Base-by-base conservation (phyloP, 352 stramenopile genomes). In the Globisporangium okanoganense region DNA sequence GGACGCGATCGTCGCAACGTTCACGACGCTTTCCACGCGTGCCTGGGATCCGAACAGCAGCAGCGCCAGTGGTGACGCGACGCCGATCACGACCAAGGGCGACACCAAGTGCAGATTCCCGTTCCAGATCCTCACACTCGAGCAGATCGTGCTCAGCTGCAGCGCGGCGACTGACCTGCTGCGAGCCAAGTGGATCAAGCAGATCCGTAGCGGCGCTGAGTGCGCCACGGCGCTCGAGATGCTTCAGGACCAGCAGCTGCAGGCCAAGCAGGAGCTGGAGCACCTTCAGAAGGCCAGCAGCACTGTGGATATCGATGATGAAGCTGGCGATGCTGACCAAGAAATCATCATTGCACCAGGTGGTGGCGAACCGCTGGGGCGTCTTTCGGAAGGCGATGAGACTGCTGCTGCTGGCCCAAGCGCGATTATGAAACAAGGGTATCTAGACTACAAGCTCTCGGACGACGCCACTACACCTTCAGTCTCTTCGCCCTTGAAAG, bases 71-170 rank as follows among this genome's bases (percentile, higher is more conserved):
- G 33, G 61, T n/a, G 67, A 47, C 12, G 66, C 60, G 22, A 74
- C 65, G 48, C 65, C 64, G 6, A 69, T 75, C 33, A 67, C 59
- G 8, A 59, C 53, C 13, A 47, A 60, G 22, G 22, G 31, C 1
- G 67, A 67, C 24, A 50, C 61, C 27, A 62, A 64, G 0, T 76
- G 72, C 41, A 67, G 75, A 22, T 90, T 83, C 36, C 76, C 80
- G 3, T 90, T 90, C 48, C 76, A 90, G 49, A 74, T 90, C n/a
- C 47, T 88, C 35, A 88, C 80, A 5, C 71, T 86, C 20, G 75
- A 88, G 31, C 80, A 88, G 38, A 70, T 88, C 52, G 69, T 88
- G 4, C 35, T 90, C 29, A 87, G 76, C 56, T 88, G 78, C 31
- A 79, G 78, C 22, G 80, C 80, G 3, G 73, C 76, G 18, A 83